Percentiles rank a stretch among this genome's conserved stretches.
Evolutionary conservation across 495 filamentous ascomycete genomes (phyloP).

Genomic region (Astrothelium subdiscretum): DNA sequence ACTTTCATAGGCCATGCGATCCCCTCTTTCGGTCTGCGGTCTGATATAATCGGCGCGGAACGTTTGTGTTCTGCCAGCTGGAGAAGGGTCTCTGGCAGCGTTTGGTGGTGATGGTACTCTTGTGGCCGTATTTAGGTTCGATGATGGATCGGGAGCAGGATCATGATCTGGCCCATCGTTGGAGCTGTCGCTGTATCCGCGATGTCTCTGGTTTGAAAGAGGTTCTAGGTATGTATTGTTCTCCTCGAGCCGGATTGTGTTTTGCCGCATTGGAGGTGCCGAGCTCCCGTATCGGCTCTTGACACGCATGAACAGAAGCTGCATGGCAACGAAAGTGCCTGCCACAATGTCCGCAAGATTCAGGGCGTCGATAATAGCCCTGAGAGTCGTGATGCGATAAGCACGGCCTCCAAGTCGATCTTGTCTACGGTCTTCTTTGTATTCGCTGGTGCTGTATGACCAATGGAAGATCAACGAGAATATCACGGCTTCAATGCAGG

Average conservation of each 20-base stretch:
- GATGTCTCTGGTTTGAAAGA: conserved; percentile 4
- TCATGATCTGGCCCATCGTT: conserved; percentile 2
- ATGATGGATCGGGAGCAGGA: conserved; percentile 1
- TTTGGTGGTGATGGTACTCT: conserved; percentile 1
- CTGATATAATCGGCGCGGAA: conserved; percentile 7
- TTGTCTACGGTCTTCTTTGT: conserved; percentile 2
- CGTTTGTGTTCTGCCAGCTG: background rate
- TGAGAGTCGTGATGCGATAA: conserved; percentile 6
- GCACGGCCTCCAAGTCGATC: conserved; percentile 6
- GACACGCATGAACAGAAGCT: conserved; percentile 5
- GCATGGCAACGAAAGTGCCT: conserved; percentile 6
- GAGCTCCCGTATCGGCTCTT: conserved; percentile 4
- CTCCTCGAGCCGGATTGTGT: background rate
- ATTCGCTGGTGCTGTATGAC: conserved; percentile 9
- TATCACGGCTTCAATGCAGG: conserved; percentile 9
- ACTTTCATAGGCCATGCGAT: conserved; percentile 6
- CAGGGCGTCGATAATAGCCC: conserved; percentile 9
- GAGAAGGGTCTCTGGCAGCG: conserved; percentile 6
- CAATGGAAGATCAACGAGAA: conserved; percentile 13
- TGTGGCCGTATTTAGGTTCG: background rate
- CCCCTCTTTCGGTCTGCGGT: background rate
- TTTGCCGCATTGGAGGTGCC: background rate
- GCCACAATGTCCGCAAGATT: conserved; percentile 11
- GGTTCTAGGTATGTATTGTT: conserved; percentile 7
- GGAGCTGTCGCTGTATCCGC: conserved; percentile 4